Evolutionary conservation across 257 asterid genomes (phyloP).

Genomic region (Echites panduratus): DNA sequence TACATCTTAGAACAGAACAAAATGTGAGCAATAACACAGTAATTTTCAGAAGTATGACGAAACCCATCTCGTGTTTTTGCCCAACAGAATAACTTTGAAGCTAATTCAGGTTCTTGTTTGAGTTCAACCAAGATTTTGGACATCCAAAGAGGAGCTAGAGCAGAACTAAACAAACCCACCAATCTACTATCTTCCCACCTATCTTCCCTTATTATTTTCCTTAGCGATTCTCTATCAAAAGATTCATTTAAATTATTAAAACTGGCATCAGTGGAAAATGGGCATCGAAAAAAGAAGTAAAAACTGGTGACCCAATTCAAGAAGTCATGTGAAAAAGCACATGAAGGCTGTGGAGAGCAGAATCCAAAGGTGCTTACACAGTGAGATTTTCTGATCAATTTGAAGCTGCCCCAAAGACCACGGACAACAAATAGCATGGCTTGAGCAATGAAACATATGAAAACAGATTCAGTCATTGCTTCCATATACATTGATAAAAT

Average conservation of each 20-base stretch:
- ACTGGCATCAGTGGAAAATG: conserved; percentile 31
- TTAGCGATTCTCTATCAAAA: conserved; percentile 32
- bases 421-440: conserved; percentile 66
- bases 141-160: conserved; percentile 56
- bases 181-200: conserved; percentile 56
- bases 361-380: conserved; percentile 1
- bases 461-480: conserved; percentile 34
- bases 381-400: conserved; percentile 40
- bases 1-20: conserved; percentile 79
- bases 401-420: conserved; percentile 28
- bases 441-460: conserved; percentile 27
- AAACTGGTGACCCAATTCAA: conserved; percentile 33
- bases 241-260: conserved; percentile 20
- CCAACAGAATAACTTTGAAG: conserved; percentile 69
- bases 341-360: conserved; percentile 11
- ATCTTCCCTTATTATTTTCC: conserved; percentile 43
- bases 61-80: conserved; percentile 44
- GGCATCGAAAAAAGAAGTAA: conserved; percentile 27
- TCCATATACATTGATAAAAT: conserved; percentile 35
- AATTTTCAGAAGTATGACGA: conserved; percentile 54
- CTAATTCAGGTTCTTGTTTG: conserved; percentile 65
- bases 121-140: conserved; percentile 45
- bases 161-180: conserved; percentile 36
- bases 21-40: conserved; percentile 71
- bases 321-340: conserved; percentile 32